A percentile compares a stretch with the other conserved stretches of the same genome.
These are phyloP conservation scores for Diplocarpon rosae DNA, from an alignment of 2,329 filamentous ascomycete genomes.

Conservation along the genomic window DNA sequence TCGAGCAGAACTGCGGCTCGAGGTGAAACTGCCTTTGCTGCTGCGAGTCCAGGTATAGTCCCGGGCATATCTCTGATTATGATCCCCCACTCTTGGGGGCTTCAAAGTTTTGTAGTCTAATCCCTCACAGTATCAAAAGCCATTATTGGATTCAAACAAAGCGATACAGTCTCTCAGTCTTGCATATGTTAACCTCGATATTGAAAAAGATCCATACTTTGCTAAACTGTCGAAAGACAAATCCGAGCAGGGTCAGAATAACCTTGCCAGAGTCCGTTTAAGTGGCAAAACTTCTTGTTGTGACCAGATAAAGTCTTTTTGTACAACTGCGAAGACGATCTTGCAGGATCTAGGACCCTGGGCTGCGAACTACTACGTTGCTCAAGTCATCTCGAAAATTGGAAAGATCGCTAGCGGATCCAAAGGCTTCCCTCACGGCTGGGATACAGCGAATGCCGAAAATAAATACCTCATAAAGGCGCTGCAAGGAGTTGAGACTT, in stretches of 20 bases:
- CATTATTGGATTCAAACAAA: neutral
- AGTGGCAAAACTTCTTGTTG: constrained; percentile 40
- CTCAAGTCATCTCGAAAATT: constrained; percentile 34
- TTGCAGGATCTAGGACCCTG: constrained; percentile 51
- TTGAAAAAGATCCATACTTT: constrained; percentile 51
- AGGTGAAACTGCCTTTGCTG: constrained; percentile 22
- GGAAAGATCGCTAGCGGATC: constrained; percentile 31
- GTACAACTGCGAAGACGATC: constrained; percentile 39
- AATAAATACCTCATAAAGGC: constrained; percentile 42
- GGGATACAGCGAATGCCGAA: constrained; percentile 35
- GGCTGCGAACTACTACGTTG: constrained; percentile 58
- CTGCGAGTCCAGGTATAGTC: constrained; percentile 14
- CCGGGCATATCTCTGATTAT: neutral
- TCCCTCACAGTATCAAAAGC: neutral
- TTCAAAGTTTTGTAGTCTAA: too few species aligned
- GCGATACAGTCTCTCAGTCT: constrained; percentile 15
- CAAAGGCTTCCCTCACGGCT: constrained; percentile 30
- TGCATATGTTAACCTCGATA: constrained; percentile 35
- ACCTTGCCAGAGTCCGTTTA: constrained; percentile 31
- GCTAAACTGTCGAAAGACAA: constrained; percentile 34
- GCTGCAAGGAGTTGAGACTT: constrained; percentile 31
- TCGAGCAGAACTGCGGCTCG: constrained; percentile 35
- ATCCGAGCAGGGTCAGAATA: constrained; percentile 31
- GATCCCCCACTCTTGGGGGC: too few species aligned
- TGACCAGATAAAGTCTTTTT: constrained; percentile 45